Evolutionary conservation across 108 stramenopile species (phyloP).

Genomic region (Nitzschia putrida): DNA sequence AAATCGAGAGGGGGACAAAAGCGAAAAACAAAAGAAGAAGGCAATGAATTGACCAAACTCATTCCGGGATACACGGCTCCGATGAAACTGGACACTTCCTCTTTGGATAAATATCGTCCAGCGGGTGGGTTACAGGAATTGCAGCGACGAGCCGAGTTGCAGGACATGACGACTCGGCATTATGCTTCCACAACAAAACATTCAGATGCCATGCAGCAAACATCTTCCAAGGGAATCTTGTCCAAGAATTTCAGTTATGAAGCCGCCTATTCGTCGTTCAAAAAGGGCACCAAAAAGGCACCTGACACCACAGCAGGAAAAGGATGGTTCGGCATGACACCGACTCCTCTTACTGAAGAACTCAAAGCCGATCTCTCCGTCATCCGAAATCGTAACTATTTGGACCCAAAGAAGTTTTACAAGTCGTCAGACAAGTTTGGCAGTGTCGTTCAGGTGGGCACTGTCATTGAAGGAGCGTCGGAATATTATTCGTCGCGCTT

Average conservation of each 20-base stretch:
- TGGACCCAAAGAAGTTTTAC: slow-evolving; percentile 97
- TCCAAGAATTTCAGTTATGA: slow-evolving; percentile 21
- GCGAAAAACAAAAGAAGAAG: slow-evolving; percentile 4
- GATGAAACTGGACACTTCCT: slow-evolving; percentile 56
- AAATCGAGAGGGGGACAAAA: slow-evolving; percentile 4
- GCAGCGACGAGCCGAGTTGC: slow-evolving; percentile 40
- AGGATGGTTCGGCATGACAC: slow-evolving; percentile 78
- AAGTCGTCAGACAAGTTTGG: slow-evolving; percentile 75
- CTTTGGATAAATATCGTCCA: slow-evolving; percentile 36
- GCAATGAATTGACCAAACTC: slow-evolving; percentile 69
- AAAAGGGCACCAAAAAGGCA: slow-evolving; percentile 40
- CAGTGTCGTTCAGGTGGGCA: slow-evolving; percentile 67
- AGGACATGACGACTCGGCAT: slow-evolving; percentile 39
- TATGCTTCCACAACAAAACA: slow-evolving; percentile 30
- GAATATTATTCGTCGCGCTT: slow-evolving; percentile 86
- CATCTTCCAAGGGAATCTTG: slow-evolving; percentile 5
- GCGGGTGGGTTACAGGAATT: slow-evolving; percentile 43
- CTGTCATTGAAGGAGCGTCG: slow-evolving; percentile 85
- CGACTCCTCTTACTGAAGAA: slow-evolving; percentile 58
- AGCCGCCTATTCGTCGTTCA: slow-evolving; percentile 49
- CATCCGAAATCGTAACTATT: slow-evolving; percentile 87
- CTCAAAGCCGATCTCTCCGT: slow-evolving; percentile 63
- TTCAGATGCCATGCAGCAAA: slow-evolving; percentile 16
- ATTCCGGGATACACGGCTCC: slow-evolving; percentile 83
- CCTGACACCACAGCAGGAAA: slow-evolving; percentile 58